Base-by-base conservation (phyloP, 2,329 filamentous ascomycete species). In the Venturia effusa region DNA sequence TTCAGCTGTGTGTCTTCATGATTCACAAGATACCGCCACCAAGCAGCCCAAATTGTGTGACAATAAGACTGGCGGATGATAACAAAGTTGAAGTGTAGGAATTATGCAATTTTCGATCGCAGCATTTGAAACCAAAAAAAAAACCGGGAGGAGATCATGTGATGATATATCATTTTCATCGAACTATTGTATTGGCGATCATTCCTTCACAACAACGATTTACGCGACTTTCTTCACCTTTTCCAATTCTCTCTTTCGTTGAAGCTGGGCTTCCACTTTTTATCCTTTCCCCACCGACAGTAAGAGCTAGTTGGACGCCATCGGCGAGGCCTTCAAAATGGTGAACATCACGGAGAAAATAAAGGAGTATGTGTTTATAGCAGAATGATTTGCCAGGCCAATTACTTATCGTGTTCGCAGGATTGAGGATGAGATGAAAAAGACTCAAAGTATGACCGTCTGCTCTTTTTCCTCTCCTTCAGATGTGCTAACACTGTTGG, bases 291-390 rank as follows among this genome's bases (percentile, higher is more conserved):
- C 34, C 15, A 24, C n/a, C n/a, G 19, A 60, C 34, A 60, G n/a
- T 17, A n/a, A 30, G 40, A 27, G 37, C 5, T 40, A n/a, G 34
- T 37, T 24, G n/a, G 41, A 37, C 30, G 37, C 37, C 37, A 32
- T 6, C 24, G 30, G 59, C n/a, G n/a, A 62, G 24, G 15, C 41
- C 61, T 55, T n/a, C 39, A 79, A 73, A 72, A 99, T 99, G 94
- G 94, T 97, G 77, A 97, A 97, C 81, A 99, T 99, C 69, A 97
- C 94, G 69, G 95, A 99, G 64, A 97, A 96, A 84, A 99, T 99
- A 81, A 99, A 99, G 83, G 94, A 97, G 93, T 96, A 78, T 73
- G 87, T 75, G 15, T 11, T 22, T 60, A 30, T n/a, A 17, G 24
- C 27, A 11, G 8, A 22, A 24, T 32, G 10, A 4, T n/a, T 30